Percentiles rank a stretch among this genome's conserved stretches.
phyloP scores from a whole-genome alignment of 176 grass and related monocot species.

The Chrysopogon serrulatus region DNA sequence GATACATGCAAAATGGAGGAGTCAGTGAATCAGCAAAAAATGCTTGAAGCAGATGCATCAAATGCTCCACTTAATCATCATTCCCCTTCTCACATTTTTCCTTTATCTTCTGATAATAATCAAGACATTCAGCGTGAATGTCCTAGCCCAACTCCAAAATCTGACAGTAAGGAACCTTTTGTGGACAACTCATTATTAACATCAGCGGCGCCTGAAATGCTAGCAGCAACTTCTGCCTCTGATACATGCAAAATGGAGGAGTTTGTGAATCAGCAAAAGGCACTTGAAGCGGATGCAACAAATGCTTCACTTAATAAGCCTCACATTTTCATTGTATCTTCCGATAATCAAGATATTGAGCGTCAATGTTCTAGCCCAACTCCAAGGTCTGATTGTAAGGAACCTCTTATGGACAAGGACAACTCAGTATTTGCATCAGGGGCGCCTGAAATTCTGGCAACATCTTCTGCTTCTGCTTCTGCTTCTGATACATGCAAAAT shows the following conservation, averaged over 20 bases:
- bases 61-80: constrained; percentile 21
- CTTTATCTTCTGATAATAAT: constrained; percentile 3
- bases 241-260: constrained; percentile 30
- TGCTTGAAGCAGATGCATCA: constrained; percentile 16
- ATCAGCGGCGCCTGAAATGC: background rate
- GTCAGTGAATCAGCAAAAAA: constrained; percentile 14
- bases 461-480: background rate
- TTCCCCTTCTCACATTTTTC: background rate
- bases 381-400: background rate
- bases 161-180: background rate
- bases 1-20: constrained; percentile 34
- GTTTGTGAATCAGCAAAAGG: constrained; percentile 18
- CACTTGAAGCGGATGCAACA: constrained; percentile 24
- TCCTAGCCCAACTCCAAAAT: constrained; percentile 30
- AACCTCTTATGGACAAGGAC: background rate
- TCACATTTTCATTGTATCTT: background rate
- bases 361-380: constrained; percentile 25
- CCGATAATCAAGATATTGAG: background rate
- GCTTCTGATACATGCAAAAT: background rate
- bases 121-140: constrained; percentile 7
- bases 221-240: background rate
- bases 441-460: background rate
- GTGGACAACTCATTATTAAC: background rate
- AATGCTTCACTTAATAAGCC: constrained; percentile 18
- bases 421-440: background rate